phyloP scores from a whole-genome alignment of 2,329 filamentous ascomycete species.

The Fusarium sp. region DNA sequence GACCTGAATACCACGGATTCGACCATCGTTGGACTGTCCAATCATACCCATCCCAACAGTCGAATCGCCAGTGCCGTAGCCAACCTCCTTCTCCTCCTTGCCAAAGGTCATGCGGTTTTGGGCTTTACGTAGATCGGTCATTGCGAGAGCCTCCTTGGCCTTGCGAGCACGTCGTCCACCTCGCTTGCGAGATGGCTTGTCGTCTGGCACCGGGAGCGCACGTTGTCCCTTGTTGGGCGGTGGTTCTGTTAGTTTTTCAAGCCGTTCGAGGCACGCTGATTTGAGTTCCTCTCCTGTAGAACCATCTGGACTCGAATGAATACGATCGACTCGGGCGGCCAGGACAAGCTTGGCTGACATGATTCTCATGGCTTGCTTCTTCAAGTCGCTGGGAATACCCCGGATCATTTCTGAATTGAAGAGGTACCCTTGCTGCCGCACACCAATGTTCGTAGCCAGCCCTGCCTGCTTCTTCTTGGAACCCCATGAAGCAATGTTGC shows the following conservation, averaged over 20 bases:
- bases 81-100: conserved; percentile 93
- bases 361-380: conserved; percentile 94
- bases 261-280: conserved; percentile 82
- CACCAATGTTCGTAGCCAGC: conserved; percentile 90
- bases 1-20: conserved; percentile 88
- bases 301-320: conserved; percentile 85
- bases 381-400: conserved; percentile 85
- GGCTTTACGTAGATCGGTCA: conserved; percentile 95
- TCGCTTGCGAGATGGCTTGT: conserved; percentile 93
- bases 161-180: conserved; percentile 91
- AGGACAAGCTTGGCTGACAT: conserved; percentile 93
- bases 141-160: conserved; percentile 95
- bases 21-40: conserved; percentile 87
- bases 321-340: conserved; percentile 90
- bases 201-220: conserved; percentile 91
- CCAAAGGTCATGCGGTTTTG: conserved; percentile 97
- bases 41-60: conserved; percentile 97
- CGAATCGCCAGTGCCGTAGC: conserved; percentile 87
- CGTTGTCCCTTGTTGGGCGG: conserved; percentile 89
- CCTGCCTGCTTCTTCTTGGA: conserved; percentile 89
- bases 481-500: conserved; percentile 91
- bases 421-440: conserved; percentile 92
- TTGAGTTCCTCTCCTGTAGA: conserved; percentile 86
- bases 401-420: conserved; percentile 93
- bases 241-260: conserved; percentile 94